Conservation (phyloP, 1,284 basidiomycete species). For the Ganoderma boninense region DNA sequence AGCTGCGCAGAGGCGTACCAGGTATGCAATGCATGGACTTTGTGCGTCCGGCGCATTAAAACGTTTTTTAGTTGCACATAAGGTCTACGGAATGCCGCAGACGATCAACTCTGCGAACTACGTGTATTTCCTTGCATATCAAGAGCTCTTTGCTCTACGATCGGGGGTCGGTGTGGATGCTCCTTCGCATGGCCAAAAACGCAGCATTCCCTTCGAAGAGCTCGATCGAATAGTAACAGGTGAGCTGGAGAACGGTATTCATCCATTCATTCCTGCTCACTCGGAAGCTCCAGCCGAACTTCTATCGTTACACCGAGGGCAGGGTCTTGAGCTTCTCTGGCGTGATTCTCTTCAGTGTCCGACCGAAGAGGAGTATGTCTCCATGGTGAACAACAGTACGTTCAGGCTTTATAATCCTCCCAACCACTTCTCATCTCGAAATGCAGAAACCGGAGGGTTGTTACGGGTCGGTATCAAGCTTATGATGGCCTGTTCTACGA, state of each 20-base stretch:
- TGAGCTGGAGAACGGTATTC: constrained; percentile 34
- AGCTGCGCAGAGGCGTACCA: constrained; percentile 87
- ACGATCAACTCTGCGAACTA: constrained; percentile 99
- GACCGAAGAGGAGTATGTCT: constrained; percentile 93
- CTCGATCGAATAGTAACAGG: constrained; percentile 78
- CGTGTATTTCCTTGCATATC: constrained; percentile 91
- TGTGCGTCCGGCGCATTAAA: background rate
- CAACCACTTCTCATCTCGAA: background rate
- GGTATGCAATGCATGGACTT: constrained; percentile 51
- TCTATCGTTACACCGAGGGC: constrained; percentile 91
- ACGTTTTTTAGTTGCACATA: constrained; percentile 77
- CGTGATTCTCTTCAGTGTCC: constrained; percentile 93
- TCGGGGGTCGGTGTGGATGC: constrained; percentile 34
- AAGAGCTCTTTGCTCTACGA: constrained; percentile 76
- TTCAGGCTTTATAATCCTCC: constrained; percentile 31
- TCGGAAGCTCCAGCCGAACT: constrained; percentile 70
- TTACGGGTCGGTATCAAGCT: constrained; percentile 94
- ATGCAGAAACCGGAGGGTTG: constrained; percentile 92
- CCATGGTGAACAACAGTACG: constrained; percentile 97
- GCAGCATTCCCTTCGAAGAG: constrained; percentile 49
- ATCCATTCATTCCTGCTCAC: background rate
- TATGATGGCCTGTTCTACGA: constrained; percentile 90
- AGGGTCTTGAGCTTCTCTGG: constrained; percentile 96
- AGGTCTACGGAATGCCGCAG: constrained; percentile 95
- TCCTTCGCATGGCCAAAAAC: constrained; percentile 16